A percentile compares a stretch with the other conserved stretches of the same genome.
phyloP scores from a whole-genome alignment of 2,329 filamentous ascomycete genomes.

The Trichoderma sp. region DNA sequence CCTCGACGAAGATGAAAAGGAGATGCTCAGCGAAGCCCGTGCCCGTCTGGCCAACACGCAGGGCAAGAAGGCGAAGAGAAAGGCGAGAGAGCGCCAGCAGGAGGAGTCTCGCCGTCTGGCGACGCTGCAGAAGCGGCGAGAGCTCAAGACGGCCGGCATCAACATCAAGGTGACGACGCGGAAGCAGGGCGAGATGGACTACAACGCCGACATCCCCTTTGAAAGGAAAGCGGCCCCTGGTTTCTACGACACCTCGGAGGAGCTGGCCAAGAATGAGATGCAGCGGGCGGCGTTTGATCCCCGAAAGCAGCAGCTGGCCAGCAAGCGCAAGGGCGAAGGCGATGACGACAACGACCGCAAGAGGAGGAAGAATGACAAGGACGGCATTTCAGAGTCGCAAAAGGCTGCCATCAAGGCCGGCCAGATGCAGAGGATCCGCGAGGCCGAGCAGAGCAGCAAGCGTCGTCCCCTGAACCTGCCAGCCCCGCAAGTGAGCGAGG shows the following conservation, averaged over 20 bases:
- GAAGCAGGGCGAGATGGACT: constrained; percentile 98
- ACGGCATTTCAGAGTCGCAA: constrained; percentile 73
- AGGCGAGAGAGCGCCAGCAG: constrained; percentile 91
- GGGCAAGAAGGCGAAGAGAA: constrained; percentile 98
- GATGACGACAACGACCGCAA: constrained; percentile 81
- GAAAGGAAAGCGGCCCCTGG: constrained; percentile 87
- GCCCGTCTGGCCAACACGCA: constrained; percentile 96
- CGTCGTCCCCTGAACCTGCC: constrained; percentile 80
- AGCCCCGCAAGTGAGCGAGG: constrained; percentile 86
- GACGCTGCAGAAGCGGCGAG: constrained; percentile 88
- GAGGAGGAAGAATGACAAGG: constrained; percentile 85
- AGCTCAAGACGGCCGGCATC: constrained; percentile 96
- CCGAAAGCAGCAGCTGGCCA: constrained; percentile 79
- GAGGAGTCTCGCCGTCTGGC: constrained; percentile 92
- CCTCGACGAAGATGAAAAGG: constrained; percentile 98
- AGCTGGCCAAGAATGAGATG: constrained; percentile 77
- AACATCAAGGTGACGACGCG: constrained; percentile 93
- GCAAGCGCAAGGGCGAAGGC: constrained; percentile 91
- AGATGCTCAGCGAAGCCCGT: constrained; percentile 97
- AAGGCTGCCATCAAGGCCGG: constrained; percentile 91
- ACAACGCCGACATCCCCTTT: constrained; percentile 98
- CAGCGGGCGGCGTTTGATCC: constrained; percentile 88
- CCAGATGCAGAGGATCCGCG: constrained; percentile 89
- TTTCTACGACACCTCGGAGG: constrained; percentile 91
- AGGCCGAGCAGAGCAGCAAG: constrained; percentile 97